These are phyloP conservation scores for Oryza meyeriana DNA, from an alignment of 176 grass and related monocot species.

Conservation along the genomic window DNA sequence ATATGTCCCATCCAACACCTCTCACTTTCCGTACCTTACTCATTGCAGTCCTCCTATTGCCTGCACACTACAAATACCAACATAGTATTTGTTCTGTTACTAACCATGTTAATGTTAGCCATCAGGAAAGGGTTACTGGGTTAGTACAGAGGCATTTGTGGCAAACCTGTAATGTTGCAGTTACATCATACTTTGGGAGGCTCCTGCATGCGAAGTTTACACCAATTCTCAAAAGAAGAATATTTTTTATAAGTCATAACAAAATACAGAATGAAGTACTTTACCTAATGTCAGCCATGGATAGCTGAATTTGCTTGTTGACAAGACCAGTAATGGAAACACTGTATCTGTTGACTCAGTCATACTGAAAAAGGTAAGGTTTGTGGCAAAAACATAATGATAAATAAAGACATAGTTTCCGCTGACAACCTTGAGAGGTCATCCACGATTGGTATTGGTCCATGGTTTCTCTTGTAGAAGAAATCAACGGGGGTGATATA, in stretches of 20 bases:
- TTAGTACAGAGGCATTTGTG: background rate
- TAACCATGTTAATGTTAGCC: background rate
- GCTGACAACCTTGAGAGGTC: constrained; percentile 62
- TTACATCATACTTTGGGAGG: constrained; percentile 91
- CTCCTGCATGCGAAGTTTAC: constrained; percentile 47
- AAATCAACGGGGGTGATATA: constrained; percentile 93
- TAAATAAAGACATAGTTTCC: background rate
- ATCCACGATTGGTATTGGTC: constrained; percentile 82
- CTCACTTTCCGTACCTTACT: constrained; percentile 76
- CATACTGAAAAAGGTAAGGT: background rate
- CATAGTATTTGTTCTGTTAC: background rate
- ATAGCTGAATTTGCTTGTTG: constrained; percentile 61
- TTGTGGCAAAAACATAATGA: constrained; percentile 1
- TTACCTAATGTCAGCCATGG: constrained; percentile 88
- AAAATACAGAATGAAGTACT: constrained; percentile 7
- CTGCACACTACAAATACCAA: constrained; percentile 69
- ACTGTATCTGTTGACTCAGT: constrained; percentile 58
- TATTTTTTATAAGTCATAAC: background rate
- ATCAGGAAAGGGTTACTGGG: constrained; percentile 15
- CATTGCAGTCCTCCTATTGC: constrained; percentile 95
- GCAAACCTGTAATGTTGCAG: constrained; percentile 82
- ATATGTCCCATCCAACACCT: constrained; percentile 93
- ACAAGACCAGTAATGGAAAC: constrained; percentile 77
- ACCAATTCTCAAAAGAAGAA: constrained; percentile 29
- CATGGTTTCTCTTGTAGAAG: constrained; percentile 99